Base-by-base conservation (phyloP, 768 basidiomycete genomes). In the Mycena metata region DNA sequence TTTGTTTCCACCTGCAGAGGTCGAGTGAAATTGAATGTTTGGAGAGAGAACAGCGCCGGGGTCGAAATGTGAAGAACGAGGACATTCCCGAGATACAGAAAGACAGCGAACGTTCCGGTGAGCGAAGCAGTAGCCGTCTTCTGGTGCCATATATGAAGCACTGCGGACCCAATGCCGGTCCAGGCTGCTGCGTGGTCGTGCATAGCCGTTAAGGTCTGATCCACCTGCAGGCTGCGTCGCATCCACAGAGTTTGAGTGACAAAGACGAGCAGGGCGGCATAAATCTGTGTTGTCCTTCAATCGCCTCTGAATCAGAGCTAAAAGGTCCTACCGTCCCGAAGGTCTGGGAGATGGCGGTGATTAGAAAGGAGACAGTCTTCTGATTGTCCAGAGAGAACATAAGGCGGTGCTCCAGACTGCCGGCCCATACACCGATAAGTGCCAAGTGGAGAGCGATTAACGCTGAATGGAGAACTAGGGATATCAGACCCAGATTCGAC, bases 131-230 rank as follows among this genome's bases (percentile, higher is more conserved):
- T 3, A 11, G 65, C 21, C 17, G 46, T 33, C 12, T 42, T 68
- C 49, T 76, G 76, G 16, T 50, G 42, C 74, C 72, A 75, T 9
- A 74, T 50, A 5, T 36, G 12, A 26, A 63, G 16, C 6, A 71
- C 0, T 8, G 76, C 74, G 57, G 71, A 58, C n/a, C 76, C 76
- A 57, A 73, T 63, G 0, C 76, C 73, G 17, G 56, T 58, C 76
- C 76, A 77, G 16, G 76, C 73, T 3, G 49, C 36, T 46, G 62
- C 5, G 9, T 68, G 36, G 45, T 76, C 76, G 60, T 76, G 74
- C 0, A 73, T 47, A 36, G 60, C 42, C 35, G 76, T 76, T 6
- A 77, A 2, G 3, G 67, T 66, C 17, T 74, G 68, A 1, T 41
- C 30, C 11, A 62, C 33, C 10, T 43, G 42, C 16, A 74, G 33